Base-by-base conservation (phyloP, 495 filamentous ascomycete genomes). In the Penicillium dipodomyicola region DNA sequence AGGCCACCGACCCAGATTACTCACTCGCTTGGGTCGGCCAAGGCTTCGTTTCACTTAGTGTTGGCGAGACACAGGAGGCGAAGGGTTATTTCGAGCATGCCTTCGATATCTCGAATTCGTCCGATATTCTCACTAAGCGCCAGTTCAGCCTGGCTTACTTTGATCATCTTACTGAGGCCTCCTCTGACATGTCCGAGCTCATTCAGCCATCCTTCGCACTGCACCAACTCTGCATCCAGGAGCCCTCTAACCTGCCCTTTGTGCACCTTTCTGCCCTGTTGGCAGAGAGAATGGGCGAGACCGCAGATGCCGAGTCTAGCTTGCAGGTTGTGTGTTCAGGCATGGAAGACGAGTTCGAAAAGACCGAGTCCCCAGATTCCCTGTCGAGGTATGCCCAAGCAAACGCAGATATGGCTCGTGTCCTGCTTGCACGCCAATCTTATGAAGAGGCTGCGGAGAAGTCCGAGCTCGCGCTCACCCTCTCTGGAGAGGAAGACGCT, bases 1-100 rank as follows among this genome's bases (percentile, higher is more conserved):
- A 99, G 69, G 96, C 92, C 14, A 87, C 85, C 7, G 94, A 99
- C 67, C 94, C 94, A 4, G 92, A 96, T 57, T 95, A 93, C 62
- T 84, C 90, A 0, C 84, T 89, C 58, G 93, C 92, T 12, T 99
- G 94, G 95, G 74, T 96, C 27, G 95, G 94, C 3, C 94, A 97
- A 72, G 94, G 92, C 11, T 72, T 96, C 8, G 77, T 97, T 12
- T 91, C 93, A 12, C 77, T 88, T 42, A 76, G 89, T 20, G 77
- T 82, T n/a, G 89, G 88, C 2, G 85, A 95, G 53, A 25, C 67
- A 1, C 81, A 81, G 57, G 90, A 97, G 69, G 91, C 94, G 2
- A 80, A 87, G 14, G 82, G 83, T 30, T 80, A 97, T 11, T 97
- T 96, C 65, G 90, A 89, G n/a, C 94, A 99, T 72, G 92, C 93